Percentiles rank a stretch among this genome's conserved stretches.
phyloP scores from a whole-genome alignment of 2,329 filamentous ascomycete genomes.

The Pseudogymnoascus sp. region DNA sequence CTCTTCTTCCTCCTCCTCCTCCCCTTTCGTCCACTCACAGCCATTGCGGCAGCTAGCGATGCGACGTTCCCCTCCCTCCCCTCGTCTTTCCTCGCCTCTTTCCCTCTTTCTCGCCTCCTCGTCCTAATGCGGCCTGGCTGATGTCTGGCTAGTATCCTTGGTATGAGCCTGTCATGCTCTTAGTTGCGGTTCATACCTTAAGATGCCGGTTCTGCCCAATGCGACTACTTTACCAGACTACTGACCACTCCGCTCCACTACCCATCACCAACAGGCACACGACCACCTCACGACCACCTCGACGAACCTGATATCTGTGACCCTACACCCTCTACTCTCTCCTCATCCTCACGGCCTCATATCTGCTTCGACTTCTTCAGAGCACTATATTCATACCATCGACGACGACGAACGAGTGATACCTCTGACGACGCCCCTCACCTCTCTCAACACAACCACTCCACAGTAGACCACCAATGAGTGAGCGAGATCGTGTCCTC shows the following conservation, averaged over 20 bases:
- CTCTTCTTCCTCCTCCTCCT: not conserved
- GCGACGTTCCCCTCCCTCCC: constrained; percentile 7
- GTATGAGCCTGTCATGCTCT: not conserved
- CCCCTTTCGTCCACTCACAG: constrained; percentile 1
- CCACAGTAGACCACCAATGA: constrained; percentile 19
- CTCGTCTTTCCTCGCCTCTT: not conserved
- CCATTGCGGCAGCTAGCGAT: not conserved
- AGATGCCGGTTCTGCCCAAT: constrained; percentile 6
- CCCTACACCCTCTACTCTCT: not conserved
- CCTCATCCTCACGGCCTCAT: not conserved
- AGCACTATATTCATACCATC: not conserved
- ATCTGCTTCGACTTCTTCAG: not conserved
- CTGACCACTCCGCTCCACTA: constrained; percentile 4
- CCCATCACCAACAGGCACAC: constrained; percentile 6
- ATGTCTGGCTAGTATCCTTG: not conserved
- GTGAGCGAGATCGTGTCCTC: constrained; percentile 25
- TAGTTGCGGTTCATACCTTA: constrained; percentile 8
- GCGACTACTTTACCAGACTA: constrained; percentile 8
- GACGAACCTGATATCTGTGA: not conserved
- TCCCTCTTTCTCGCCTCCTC: constrained; percentile 6
- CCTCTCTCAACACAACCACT: not conserved
- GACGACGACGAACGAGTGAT: not conserved
- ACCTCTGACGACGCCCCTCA: not conserved
- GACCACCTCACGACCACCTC: constrained; percentile 1
- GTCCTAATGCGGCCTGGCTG: not conserved